These are phyloP conservation scores for Porcisia hertigi DNA, from an alignment of 208 protist genomes.

Conservation along the genomic window DNA sequence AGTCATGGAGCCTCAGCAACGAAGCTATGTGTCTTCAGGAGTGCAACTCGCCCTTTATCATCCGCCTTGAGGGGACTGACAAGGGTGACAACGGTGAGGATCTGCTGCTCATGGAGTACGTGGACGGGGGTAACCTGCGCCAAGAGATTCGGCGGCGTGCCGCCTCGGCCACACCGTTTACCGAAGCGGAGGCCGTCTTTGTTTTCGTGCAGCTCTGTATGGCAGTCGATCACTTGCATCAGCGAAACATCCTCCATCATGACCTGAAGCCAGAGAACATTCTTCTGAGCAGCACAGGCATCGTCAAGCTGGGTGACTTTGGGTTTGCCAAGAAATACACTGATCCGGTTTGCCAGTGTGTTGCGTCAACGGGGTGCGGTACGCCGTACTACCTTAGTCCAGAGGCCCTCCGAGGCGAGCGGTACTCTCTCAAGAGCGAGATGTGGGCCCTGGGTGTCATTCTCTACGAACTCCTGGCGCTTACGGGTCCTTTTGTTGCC, in stretches of 20 bases:
- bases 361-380: slow-evolving; percentile 56
- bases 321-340: slow-evolving; percentile 56
- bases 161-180: slow-evolving; percentile 29
- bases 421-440: slow-evolving; percentile 90
- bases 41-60: slow-evolving; percentile 33
- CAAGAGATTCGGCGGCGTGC: slow-evolving; percentile 54
- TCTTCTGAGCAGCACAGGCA: slow-evolving; percentile 66
- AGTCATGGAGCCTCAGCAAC: slow-evolving; percentile 17
- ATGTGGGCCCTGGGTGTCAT: slow-evolving; percentile 85
- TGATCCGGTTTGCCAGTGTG: slow-evolving; percentile 37
- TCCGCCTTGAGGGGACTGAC: slow-evolving; percentile 20
- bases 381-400: slow-evolving; percentile 91
- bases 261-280: slow-evolving; percentile 94
- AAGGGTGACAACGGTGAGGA: slow-evolving; percentile 42
- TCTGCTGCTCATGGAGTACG: slow-evolving; percentile 75
- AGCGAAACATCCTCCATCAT: slow-evolving; percentile 79
- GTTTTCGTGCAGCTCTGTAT: slow-evolving; percentile 70
- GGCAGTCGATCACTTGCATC: slow-evolving; percentile 78
- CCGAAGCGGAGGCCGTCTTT: slow-evolving; percentile 53
- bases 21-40: slow-evolving; percentile 35
- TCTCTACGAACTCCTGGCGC: slow-evolving; percentile 74
- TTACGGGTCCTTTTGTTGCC: slow-evolving; percentile 69
- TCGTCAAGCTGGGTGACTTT: slow-evolving; percentile 85
- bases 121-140: slow-evolving; percentile 66
- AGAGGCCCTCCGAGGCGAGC: slow-evolving; percentile 82